Evolutionary conservation across 2,329 filamentous ascomycete species (phyloP).

Genomic region (Fusarium fracticaudum): DNA sequence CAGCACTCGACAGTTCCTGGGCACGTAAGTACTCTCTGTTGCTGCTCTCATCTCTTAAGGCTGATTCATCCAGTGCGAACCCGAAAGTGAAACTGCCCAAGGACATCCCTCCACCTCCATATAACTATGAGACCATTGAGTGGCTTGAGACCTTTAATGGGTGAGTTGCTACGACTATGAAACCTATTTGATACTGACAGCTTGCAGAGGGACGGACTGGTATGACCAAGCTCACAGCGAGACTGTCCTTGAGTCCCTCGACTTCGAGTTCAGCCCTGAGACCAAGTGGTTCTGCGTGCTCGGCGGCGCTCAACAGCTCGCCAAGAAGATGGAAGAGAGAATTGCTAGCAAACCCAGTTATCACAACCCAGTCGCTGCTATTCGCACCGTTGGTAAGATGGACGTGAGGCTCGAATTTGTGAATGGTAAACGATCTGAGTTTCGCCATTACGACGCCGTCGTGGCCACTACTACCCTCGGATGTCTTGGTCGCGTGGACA

Average conservation of each 20-base stretch:
- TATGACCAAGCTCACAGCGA: conserved; percentile 13
- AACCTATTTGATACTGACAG: background rate
- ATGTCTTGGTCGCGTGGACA: background rate
- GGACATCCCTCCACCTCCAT: background rate
- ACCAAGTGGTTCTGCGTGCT: conserved; percentile 13
- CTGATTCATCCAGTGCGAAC: background rate
- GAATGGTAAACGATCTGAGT: background rate
- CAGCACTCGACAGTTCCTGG: conserved; percentile 9
- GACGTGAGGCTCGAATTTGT: background rate
- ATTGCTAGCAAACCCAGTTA: background rate
- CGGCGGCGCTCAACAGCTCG: conserved; percentile 4
- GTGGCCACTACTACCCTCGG: conserved; percentile 1
- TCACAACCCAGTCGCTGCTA: background rate
- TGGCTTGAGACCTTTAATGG: conserved; percentile 2
- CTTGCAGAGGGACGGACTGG: conserved; percentile 2
- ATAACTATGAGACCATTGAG: conserved; percentile 12
- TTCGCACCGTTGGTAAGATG: background rate
- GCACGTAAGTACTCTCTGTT: background rate
- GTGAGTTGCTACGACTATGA: background rate
- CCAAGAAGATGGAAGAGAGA: conserved; percentile 1
- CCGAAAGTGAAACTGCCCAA: background rate
- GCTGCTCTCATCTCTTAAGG: fast-evolving
- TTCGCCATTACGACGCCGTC: background rate
- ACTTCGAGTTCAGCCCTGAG: background rate
- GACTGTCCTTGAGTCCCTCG: conserved; percentile 4